A percentile compares a stretch with the other conserved stretches of the same genome.
These are phyloP conservation scores for Gaertneriomyces semiglobifer DNA, from an alignment of 192 early-diverging fungal species.

Conservation along the genomic window DNA sequence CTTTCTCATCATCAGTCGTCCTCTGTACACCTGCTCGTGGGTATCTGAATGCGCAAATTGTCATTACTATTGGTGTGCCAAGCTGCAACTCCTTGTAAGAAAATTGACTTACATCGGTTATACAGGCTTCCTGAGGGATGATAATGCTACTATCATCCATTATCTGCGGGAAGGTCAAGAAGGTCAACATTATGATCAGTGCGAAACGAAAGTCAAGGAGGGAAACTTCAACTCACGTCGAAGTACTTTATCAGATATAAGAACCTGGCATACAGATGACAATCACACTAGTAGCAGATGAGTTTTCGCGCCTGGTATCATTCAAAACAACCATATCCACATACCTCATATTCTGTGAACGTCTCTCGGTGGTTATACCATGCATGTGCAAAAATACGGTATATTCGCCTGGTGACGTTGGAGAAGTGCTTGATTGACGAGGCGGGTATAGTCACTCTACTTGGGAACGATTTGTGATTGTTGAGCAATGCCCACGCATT, in stretches of 20 bases:
- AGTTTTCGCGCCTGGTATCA: not conserved
- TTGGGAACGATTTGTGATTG: slow-evolving; percentile 71
- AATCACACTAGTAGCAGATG: slow-evolving; percentile 1
- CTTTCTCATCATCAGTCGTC: too few relatives aligned
- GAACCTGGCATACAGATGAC: slow-evolving; percentile 20
- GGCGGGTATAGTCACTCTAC: slow-evolving; percentile 50
- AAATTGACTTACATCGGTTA: slow-evolving; percentile 12
- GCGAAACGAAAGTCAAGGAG: not conserved
- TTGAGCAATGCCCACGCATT: slow-evolving; percentile 78
- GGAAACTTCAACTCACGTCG: slow-evolving; percentile 12
- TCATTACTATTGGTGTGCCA: not conserved
- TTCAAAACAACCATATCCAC: not conserved
- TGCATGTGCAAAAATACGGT: slow-evolving; percentile 95
- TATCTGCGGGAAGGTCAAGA: slow-evolving; percentile 8
- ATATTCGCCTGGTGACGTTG: slow-evolving; percentile 84
- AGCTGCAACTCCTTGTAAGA: too few relatives aligned
- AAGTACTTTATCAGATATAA: slow-evolving; percentile 28
- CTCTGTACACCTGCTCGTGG: too few relatives aligned
- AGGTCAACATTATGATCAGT: not conserved
- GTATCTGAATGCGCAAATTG: too few relatives aligned
- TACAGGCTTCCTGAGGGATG: slow-evolving; percentile 22
- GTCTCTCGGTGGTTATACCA: slow-evolving; percentile 89
- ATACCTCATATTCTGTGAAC: slow-evolving; percentile 82
- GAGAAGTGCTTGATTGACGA: slow-evolving; percentile 82
- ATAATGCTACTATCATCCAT: slow-evolving; percentile 23